These are phyloP conservation scores for Trypanosoma scelopori DNA, from an alignment of 208 protist genomes.

Conservation along the genomic window DNA sequence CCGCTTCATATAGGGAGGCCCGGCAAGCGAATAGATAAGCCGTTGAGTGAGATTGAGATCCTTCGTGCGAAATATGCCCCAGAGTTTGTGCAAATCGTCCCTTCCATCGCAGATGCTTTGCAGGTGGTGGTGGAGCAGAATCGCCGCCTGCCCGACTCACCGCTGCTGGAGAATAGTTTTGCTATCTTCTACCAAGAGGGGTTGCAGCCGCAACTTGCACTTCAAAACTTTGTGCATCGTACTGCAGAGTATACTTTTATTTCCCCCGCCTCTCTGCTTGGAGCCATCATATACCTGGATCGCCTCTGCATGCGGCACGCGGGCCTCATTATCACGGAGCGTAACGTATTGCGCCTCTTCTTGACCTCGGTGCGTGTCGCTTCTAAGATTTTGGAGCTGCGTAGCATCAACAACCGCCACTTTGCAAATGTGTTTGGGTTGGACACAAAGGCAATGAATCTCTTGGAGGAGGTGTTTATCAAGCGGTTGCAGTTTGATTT, in stretches of 20 bases:
- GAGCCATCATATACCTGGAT: constrained; percentile 78
- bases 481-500: constrained; percentile 77
- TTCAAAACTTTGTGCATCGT: constrained; percentile 40
- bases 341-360: constrained; percentile 75
- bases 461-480: constrained; percentile 70
- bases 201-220: constrained; percentile 19
- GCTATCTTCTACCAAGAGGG: constrained; percentile 10
- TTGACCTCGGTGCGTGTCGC: constrained; percentile 72
- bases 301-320: constrained; percentile 64
- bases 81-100: constrained; percentile 80
- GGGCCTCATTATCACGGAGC: constrained; percentile 51
- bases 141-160: constrained; percentile 30
- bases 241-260: constrained; percentile 80
- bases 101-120: constrained; percentile 66
- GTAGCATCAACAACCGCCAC: constrained; percentile 87
- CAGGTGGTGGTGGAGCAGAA: constrained; percentile 50
- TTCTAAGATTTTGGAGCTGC: constrained; percentile 84
- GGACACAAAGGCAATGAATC: constrained; percentile 64
- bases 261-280: constrained; percentile 73
- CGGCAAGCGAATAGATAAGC: constrained; percentile 12
- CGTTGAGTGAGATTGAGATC: constrained; percentile 67
- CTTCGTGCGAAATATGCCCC: constrained; percentile 78
- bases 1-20: constrained; percentile 34
- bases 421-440: constrained; percentile 76
- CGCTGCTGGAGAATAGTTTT: constrained; percentile 9